These are phyloP conservation scores for Coemansia sp. DNA, from an alignment of 192 early-diverging fungal genomes.

Conservation along the genomic window DNA sequence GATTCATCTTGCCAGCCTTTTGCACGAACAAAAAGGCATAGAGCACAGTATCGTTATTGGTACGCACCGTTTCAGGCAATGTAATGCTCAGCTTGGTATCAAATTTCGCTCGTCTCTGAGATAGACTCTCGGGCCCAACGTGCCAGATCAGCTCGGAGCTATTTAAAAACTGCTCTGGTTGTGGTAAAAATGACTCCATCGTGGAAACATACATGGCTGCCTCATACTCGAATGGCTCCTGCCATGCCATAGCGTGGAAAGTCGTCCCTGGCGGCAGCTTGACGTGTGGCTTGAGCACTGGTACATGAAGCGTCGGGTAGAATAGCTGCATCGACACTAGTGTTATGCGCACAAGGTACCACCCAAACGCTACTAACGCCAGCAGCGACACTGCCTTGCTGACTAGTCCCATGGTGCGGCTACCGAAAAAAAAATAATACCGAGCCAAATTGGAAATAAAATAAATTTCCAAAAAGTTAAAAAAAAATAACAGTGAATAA, in stretches of 20 bases:
- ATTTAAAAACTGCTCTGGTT: conserved; percentile 28
- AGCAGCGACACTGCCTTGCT: conserved; percentile 31
- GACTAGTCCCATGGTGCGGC: conserved; percentile 25
- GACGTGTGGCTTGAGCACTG: conserved; percentile 31
- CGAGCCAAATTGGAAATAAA: neutral
- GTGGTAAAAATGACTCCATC: conserved; percentile 15
- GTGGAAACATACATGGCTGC: conserved; percentile 45
- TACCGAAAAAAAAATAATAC: neutral
- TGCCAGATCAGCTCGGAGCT: conserved; percentile 39
- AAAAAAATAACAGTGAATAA: neutral
- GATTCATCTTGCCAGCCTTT: conserved; percentile 14
- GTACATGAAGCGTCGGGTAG: conserved; percentile 49
- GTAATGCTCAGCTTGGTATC: conserved; percentile 15
- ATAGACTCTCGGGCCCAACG: conserved; percentile 29
- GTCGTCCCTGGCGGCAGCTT: neutral
- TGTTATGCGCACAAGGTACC: conserved; percentile 30
- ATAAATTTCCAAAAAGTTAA: neutral
- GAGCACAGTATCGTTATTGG: conserved; percentile 26
- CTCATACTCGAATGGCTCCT: conserved; percentile 48
- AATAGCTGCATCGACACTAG: conserved; percentile 32
- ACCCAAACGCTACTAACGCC: conserved; percentile 32
- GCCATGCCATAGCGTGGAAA: conserved; percentile 42
- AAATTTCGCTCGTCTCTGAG: conserved; percentile 28
- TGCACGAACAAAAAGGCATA: conserved; percentile 52
- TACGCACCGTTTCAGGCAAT: conserved; percentile 24